These are phyloP conservation scores for Pythium biforme DNA, from an alignment of 352 stramenopile species.

Conservation along the genomic window DNA sequence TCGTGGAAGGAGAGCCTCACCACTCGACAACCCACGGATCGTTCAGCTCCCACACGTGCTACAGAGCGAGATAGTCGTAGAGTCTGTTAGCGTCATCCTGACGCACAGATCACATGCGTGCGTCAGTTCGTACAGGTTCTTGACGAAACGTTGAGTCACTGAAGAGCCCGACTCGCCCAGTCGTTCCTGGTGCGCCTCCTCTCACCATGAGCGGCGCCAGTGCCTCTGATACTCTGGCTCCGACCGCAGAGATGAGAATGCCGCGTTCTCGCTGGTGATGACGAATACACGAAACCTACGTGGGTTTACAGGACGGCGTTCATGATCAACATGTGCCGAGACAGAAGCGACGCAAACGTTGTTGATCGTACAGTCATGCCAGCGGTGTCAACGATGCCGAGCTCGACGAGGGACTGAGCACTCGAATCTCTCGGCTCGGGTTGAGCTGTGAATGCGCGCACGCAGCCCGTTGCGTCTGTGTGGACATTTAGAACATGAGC, in stretches of 20 bases:
- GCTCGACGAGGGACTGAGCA: not conserved
- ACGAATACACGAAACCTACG: conserved; percentile 17
- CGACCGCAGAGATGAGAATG: conserved; percentile 1
- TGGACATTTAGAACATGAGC: no score
- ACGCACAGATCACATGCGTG: not conserved
- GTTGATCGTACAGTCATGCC: not conserved
- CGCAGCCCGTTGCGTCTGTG: conserved; percentile 13
- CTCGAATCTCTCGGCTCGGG: not conserved
- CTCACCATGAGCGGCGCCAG: not conserved
- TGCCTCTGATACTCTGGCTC: not conserved
- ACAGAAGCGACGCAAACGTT: no score
- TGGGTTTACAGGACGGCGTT: no score
- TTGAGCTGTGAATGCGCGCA: conserved; percentile 8
- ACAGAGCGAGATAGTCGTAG: not conserved
- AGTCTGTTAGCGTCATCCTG: no score
- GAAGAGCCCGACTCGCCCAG: conserved; percentile 4
- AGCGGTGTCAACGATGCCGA: not conserved
- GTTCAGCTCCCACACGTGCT: conserved; percentile 11
- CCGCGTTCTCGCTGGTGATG: not conserved
- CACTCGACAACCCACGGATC: conserved; percentile 26
- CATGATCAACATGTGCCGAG: no score
- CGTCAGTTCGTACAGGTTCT: not conserved
- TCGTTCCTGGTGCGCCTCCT: not conserved
- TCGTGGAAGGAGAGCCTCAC: no score
- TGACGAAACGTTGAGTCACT: not conserved